Evolutionary conservation across 2,329 filamentous ascomycete genomes (phyloP), one percentile per base, ranked within the genome.

Genomic region (Ramularia endophylla): DNA sequence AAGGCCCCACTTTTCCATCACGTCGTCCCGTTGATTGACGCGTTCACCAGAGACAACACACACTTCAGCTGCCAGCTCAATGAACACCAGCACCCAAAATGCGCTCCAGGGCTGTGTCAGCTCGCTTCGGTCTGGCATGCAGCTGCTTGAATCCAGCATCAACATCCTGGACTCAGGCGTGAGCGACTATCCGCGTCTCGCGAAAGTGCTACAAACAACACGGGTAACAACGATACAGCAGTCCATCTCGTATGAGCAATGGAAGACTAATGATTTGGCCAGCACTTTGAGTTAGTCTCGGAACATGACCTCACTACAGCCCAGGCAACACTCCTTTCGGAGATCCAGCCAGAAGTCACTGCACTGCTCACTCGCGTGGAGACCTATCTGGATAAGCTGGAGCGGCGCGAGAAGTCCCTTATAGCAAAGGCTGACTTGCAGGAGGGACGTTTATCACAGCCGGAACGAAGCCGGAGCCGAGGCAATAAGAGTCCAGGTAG

Each of bases 211-310:
- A 1, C 76, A 80, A 54, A 79, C 77, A 5, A 80, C 76, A 40
- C 59, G 77, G 51, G 77, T 81, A 70, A 36, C 70, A 22, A 3
- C 17, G 9, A 40, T 30, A 6, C 15, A n/a, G 18, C 13, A 11
- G 8, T 15, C 25, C 18, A 17, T 22, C n/a, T n/a, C n/a, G n/a
- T n/a, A n/a, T n/a, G n/a, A n/a, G n/a, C n/a, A n/a, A n/a, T 12
- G n/a, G 27, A 15, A 13, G 9, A 32, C 42, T 37, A n/a, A 43
- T 32, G 27, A n/a, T 12, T 29, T 12, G 13, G 33, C 41, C 55
- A 94, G 83, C 89, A 95, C 68, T 95, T 94, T 66, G 89, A 95
- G 64, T 80, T 95, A 30, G 85, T 95, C 54, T 86, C 88, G 12
- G 87, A 94, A 61, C 79, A 84, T 9, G 85, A 85, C 38, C 78